phyloP scores from a whole-genome alignment of 768 basidiomycete species.

The Pisolithus microcarpus region DNA sequence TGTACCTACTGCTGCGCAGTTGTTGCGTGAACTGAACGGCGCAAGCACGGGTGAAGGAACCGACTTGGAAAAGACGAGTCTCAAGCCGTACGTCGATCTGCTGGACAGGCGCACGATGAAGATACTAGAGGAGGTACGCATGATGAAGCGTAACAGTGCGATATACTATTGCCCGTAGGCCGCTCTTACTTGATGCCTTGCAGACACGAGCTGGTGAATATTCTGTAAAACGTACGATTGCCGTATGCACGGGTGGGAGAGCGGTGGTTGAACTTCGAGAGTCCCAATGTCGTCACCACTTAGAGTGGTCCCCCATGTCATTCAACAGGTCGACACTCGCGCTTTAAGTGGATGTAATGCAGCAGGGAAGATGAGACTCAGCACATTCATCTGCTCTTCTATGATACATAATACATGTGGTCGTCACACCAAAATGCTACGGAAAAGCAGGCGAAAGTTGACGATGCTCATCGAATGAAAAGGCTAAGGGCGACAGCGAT shows the following conservation, averaged over 20 bases:
- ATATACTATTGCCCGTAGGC: conserved; percentile 10
- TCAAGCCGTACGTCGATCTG: conserved; percentile 83
- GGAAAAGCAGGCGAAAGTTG: too few relatives aligned
- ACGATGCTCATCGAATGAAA: conserved; percentile 52
- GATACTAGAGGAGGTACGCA: conserved; percentile 26
- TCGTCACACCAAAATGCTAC: not conserved
- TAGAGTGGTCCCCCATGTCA: too few relatives aligned
- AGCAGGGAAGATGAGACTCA: not conserved
- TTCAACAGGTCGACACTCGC: too few relatives aligned
- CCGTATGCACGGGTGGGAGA: too few relatives aligned
- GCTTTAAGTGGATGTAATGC: too few relatives aligned
- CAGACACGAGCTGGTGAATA: conserved; percentile 22
- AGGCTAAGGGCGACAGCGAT: conserved; percentile 65
- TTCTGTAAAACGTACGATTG: too few relatives aligned
- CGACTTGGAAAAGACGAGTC: conserved; percentile 84
- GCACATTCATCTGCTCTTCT: not conserved
- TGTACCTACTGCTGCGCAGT: too few relatives aligned
- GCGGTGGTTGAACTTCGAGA: too few relatives aligned
- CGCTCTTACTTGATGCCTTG: not conserved
- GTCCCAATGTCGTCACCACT: too few relatives aligned
- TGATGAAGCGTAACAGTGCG: conserved; percentile 10
- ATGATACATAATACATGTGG: not conserved
- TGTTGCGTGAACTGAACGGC: too few relatives aligned
- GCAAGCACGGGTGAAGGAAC: conserved; percentile 38
- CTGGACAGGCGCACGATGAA: conserved; percentile 60